Conservation (phyloP, 495 filamentous ascomycete species). For the Barbatosphaeria neglecta region DNA sequence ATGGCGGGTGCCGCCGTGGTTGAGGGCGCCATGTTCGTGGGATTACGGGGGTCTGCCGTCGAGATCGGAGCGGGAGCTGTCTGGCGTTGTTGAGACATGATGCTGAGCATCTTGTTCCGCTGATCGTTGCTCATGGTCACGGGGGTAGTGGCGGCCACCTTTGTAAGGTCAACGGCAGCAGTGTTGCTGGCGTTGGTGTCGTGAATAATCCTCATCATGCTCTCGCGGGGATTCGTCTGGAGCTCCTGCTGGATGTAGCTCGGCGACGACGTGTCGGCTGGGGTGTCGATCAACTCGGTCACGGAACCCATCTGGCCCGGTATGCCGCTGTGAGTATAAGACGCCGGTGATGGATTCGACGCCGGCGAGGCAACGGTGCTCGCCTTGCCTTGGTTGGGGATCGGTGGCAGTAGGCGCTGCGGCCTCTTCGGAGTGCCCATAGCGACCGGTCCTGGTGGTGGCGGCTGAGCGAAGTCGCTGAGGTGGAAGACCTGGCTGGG, state of each 20-base stretch:
- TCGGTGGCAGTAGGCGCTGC: constrained; percentile 34
- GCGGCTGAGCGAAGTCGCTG: constrained; percentile 47
- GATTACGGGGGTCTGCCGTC: background rate
- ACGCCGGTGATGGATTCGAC: constrained; percentile 12
- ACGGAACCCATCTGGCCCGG: constrained; percentile 25
- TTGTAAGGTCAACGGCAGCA: constrained; percentile 53
- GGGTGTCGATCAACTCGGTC: constrained; percentile 34
- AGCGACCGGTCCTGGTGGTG: constrained; percentile 24
- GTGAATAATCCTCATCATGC: constrained; percentile 83
- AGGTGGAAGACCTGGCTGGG: constrained; percentile 63
- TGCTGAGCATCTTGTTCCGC: constrained; percentile 64
- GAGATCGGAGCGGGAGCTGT: background rate
- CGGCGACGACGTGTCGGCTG: constrained; percentile 23
- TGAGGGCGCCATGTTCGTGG: constrained; percentile 1
- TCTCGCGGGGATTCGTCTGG: constrained; percentile 44
- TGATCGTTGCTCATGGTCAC: constrained; percentile 64
- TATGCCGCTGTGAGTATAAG: constrained; percentile 14
- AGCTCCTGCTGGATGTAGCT: constrained; percentile 35
- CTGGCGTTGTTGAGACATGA: constrained; percentile 45
- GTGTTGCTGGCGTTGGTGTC: constrained; percentile 53
- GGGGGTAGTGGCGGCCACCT: constrained; percentile 59
- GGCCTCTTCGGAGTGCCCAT: constrained; percentile 31
- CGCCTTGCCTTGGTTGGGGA: constrained; percentile 22
- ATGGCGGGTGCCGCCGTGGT: constrained; percentile 7
- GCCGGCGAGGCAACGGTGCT: constrained; percentile 14